Base-by-base conservation (phyloP, 306 rosid species). In the Geum urbanum region DNA sequence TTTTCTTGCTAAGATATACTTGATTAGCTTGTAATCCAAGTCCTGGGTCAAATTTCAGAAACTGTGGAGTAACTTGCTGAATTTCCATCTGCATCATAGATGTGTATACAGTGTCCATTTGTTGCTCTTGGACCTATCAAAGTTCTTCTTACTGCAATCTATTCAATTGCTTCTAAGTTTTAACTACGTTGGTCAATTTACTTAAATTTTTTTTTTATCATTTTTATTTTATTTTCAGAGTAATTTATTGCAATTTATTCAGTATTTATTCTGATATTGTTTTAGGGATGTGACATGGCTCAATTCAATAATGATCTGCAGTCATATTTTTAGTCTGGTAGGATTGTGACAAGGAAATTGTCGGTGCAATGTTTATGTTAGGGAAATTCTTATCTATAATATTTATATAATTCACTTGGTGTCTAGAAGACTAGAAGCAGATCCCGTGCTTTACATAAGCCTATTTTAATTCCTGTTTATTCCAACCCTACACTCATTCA, bases 11-110 rank as follows among this genome's bases (percentile, higher is more conserved):
- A 37, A 47, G 35, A 51, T 3, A 55, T 3, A 49, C 49, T 16
- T 76, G 73, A 59, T 79, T 83, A 71, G 39, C 82, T 79, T 79
- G 60, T 53, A 79, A 76, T 83, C 66, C 27, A 83, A 71, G 84
- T 13, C 35, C 3, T 8, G 22, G 51, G 10, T 39, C 11, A 8
- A 5, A 10, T 53, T 7, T 53, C 40, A 15, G 22, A 9, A 69
- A 13, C 37, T 24, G 18, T 45, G 69, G 69, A 64, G 54, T 45
- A 64, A 22, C 0, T 46, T 46, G 9, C 70, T 65, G 70, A n/a
- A 27, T 46, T 27, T 13, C 56, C 12, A 58, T 27, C 19, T 27
- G 43, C 63, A 58, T 58, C 63, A 53, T 5, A 61, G 24, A 61
- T 61, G 47, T 56, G 24, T 9, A 60, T 60, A 2, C 1, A 39